A percentile compares a stretch with the other conserved stretches of the same genome.
Evolutionary conservation across 1,284 basidiomycete species (phyloP).

Genomic region (Sporisorium exsertum): DNA sequence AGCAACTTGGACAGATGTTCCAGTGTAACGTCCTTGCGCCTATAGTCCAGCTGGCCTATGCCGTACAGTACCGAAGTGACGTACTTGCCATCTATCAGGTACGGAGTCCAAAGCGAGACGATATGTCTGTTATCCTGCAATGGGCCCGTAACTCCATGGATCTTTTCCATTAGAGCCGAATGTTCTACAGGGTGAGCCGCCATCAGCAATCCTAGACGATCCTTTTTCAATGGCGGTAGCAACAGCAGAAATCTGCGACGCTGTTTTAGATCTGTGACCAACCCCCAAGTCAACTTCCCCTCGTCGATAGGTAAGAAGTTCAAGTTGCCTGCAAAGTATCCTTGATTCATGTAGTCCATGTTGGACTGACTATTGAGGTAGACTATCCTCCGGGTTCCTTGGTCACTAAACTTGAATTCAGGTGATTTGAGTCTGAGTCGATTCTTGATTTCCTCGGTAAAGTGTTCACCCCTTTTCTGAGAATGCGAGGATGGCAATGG

Average conservation of each 20-base stretch:
- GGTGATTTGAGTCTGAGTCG: too few species aligned
- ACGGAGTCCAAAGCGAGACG: constrained; percentile 4
- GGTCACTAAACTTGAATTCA: neutral
- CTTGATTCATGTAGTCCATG: neutral
- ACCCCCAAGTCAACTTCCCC: neutral
- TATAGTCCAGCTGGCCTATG: neutral
- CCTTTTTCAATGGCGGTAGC: too few species aligned
- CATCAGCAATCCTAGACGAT: too few species aligned
- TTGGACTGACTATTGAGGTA: neutral
- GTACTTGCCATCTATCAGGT: neutral
- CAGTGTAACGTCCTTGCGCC: too few species aligned
- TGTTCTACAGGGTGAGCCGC: too few species aligned
- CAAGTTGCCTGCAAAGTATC: neutral
- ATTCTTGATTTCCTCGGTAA: too few species aligned
- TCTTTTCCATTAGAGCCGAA: too few species aligned
- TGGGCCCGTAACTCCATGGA: too few species aligned
- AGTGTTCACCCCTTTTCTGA: too few species aligned
- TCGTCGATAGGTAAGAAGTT: neutral
- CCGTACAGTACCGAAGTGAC: constrained; percentile 9
- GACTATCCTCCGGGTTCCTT: neutral
- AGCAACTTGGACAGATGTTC: neutral
- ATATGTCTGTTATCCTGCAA: neutral
- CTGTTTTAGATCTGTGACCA: too few species aligned
- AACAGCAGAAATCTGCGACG: too few species aligned
- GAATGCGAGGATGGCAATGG: too few species aligned